Percentiles rank a stretch among this genome's conserved stretches.
These are phyloP conservation scores for Globisporangium cystogenes DNA, from an alignment of 352 stramenopile genomes.

Conservation along the genomic window DNA sequence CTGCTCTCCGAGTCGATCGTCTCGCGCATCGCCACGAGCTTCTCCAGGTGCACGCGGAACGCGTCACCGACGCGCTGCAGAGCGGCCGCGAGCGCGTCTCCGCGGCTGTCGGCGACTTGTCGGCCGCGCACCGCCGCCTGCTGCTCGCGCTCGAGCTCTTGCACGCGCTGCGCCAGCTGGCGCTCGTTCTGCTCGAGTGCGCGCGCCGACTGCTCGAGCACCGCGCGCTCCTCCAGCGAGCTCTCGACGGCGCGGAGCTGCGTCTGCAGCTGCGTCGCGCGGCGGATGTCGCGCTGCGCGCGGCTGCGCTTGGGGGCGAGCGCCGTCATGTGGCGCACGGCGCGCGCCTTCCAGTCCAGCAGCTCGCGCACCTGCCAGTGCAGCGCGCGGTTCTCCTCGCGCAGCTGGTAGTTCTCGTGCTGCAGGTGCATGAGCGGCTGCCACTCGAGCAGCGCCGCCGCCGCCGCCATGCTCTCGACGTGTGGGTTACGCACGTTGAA, in stretches of 20 bases:
- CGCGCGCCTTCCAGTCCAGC: slow-evolving; percentile 56
- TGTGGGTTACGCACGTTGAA: neutral
- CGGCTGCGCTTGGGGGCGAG: slow-evolving; percentile 47
- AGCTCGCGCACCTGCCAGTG: slow-evolving; percentile 48
- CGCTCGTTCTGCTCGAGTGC: slow-evolving; percentile 29
- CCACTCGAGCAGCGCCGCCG: slow-evolving; percentile 40
- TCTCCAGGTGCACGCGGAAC: slow-evolving; percentile 52
- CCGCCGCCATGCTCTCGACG: slow-evolving; percentile 19
- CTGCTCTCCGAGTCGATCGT: slow-evolving; percentile 22
- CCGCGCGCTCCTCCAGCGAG: slow-evolving; percentile 44
- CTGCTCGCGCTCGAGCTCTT: slow-evolving; percentile 25
- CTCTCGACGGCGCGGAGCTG: slow-evolving; percentile 50
- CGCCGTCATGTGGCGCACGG: slow-evolving; percentile 52
- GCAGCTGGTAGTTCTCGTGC: slow-evolving; percentile 61
- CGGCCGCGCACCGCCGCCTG: slow-evolving; percentile 14
- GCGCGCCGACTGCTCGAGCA: slow-evolving; percentile 34
- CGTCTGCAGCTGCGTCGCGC: slow-evolving; percentile 44
- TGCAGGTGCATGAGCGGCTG: slow-evolving; percentile 54
- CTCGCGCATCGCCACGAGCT: slow-evolving; percentile 52
- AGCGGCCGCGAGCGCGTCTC: slow-evolving; percentile 19
- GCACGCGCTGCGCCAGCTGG: slow-evolving; percentile 20
- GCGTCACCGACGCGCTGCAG: slow-evolving; percentile 38
- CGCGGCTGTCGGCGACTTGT: slow-evolving; percentile 5
- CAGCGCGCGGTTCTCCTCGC: slow-evolving; percentile 42
- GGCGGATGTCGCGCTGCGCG: slow-evolving; percentile 38